Evolutionary conservation across 2,329 filamentous ascomycete species (phyloP), one percentile per base, ranked within the genome.

Genomic region (Sordariomycetes sp.): DNA sequence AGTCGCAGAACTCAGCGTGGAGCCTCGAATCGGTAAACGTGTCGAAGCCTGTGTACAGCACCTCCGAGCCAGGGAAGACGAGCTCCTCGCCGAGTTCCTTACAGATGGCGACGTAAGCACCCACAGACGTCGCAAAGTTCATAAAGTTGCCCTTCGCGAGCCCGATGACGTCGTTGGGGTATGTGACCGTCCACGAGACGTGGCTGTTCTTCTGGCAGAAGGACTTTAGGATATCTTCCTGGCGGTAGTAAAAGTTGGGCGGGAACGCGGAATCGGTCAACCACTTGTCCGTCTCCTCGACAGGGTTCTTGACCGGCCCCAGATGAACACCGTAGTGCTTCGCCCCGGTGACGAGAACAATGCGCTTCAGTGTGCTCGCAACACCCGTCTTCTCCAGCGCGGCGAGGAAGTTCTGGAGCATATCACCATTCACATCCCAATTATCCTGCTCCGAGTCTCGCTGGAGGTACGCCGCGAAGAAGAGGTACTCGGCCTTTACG

Each of bases 261-360:
- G 65, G 66, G 53, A 63, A 65, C 3, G 70, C 71, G 35, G 65
- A 61, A 13, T 67, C 65, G 10, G 70, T 69, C 3, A 77, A 65
- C 69, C 71, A 73, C 1, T 71, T 70, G 57, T 77, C 74, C 15
- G 68, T 65, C 62, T 80, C 76, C 12, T 69, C 61, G 67, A 79
- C 71, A 1, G 76, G 76, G 59, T 72, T 70, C 59, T 77, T 78
- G 15, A 68, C 64, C 10, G 66, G 67, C 10, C 76, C 75, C 1
- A 78, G 68, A 60, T 80, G 77, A 2, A 79, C 74, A 25, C 76
- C 75, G 61, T 79, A 80, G 56, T 81, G 76, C 62, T 80, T 80
- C 39, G 69, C 64, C 1, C 76, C 76, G 0, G 70, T 74, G 6
- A 76, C 73, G 10, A 80, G 67, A 24, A 79, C 64, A 58, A 80